Percentiles rank a stretch among this genome's conserved stretches.
phyloP scores from a whole-genome alignment of 352 stramenopile genomes.

The Pilasporangium apinafurcum region DNA sequence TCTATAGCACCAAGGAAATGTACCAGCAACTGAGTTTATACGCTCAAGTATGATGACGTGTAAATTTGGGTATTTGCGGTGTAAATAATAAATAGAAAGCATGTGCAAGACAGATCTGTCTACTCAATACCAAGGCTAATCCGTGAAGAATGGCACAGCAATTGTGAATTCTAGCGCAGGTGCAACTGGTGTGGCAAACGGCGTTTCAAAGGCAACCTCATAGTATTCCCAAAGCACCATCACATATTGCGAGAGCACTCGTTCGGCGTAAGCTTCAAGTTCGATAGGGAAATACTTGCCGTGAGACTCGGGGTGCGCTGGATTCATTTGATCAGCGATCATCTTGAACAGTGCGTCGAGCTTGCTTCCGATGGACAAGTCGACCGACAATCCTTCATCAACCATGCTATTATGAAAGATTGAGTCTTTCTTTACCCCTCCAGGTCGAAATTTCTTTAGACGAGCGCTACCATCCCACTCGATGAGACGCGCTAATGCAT shows the following conservation, averaged over 20 bases:
- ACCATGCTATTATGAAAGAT: constrained; percentile 72
- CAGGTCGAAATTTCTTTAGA: constrained; percentile 28
- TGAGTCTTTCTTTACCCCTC: constrained; percentile 22
- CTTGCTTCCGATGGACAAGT: constrained; percentile 78
- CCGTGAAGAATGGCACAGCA: constrained; percentile 55
- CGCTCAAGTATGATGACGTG: no score
- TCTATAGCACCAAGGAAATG: constrained; percentile 74
- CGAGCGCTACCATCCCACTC: constrained; percentile 61
- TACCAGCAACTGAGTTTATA: constrained; percentile 73
- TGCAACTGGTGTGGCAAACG: constrained; percentile 33
- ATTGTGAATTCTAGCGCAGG: constrained; percentile 82
- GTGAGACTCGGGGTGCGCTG: constrained; percentile 5
- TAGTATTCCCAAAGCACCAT: constrained; percentile 83
- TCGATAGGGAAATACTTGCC: constrained; percentile 48
- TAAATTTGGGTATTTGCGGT: no score
- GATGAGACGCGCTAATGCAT: constrained; percentile 47
- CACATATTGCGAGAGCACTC: constrained; percentile 68
- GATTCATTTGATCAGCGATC: constrained; percentile 69
- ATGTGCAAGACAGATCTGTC: no score
- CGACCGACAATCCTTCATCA: constrained; percentile 77
- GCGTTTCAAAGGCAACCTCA: constrained; percentile 52
- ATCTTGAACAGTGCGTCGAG: constrained; percentile 85
- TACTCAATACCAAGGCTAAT: constrained; percentile 18
- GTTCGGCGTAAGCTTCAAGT: constrained; percentile 71
- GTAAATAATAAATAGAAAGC: constrained; percentile 5